A percentile compares a stretch with the other conserved stretches of the same genome.
Conservation (phyloP, 768 basidiomycete species). For the Boletus barrowsii region DNA sequence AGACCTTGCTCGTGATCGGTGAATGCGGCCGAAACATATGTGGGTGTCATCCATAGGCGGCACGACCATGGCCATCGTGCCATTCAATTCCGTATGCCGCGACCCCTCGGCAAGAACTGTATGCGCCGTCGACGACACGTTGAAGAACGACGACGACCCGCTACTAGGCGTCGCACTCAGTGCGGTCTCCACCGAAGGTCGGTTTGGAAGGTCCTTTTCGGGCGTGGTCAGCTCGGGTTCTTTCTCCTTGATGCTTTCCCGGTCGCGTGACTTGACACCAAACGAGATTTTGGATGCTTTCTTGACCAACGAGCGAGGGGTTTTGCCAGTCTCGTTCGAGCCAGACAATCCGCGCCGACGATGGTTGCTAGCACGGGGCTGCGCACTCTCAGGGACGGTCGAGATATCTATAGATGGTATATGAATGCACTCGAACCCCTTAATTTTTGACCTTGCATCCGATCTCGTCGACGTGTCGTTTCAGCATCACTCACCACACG, state of each 20-base stretch:
- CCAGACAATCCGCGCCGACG: slow-evolving; percentile 45
- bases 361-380: slow-evolving; percentile 33
- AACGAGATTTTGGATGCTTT: slow-evolving; percentile 82
- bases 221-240: slow-evolving; percentile 36
- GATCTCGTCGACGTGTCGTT: slow-evolving; percentile 45
- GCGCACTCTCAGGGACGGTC: slow-evolving; percentile 53
- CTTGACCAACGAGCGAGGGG: slow-evolving; percentile 58
- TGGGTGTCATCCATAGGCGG: slow-evolving; percentile 25
- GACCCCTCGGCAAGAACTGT: slow-evolving; percentile 36
- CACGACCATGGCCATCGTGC: slow-evolving; percentile 16
- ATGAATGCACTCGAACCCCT: slow-evolving; percentile 96
- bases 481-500: slow-evolving; percentile 3
- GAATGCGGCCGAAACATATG: slow-evolving; percentile 43
- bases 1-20: slow-evolving; percentile 56
- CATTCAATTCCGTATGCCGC: slow-evolving; percentile 27
- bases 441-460: slow-evolving; percentile 93
- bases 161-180: slow-evolving; percentile 68
- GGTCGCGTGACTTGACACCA: slow-evolving; percentile 54
- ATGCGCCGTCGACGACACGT: slow-evolving; percentile 60
- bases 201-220: slow-evolving; percentile 47
- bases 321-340: slow-evolving; percentile 50
- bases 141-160: slow-evolving; percentile 84
- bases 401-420: slow-evolving; percentile 89
- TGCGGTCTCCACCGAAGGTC: slow-evolving; percentile 44
- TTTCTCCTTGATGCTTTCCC: slow-evolving; percentile 43